Evolutionary conservation across 371 early-diverging fungal species (phyloP).

Genomic region (Syncephalastrum racemosum): DNA sequence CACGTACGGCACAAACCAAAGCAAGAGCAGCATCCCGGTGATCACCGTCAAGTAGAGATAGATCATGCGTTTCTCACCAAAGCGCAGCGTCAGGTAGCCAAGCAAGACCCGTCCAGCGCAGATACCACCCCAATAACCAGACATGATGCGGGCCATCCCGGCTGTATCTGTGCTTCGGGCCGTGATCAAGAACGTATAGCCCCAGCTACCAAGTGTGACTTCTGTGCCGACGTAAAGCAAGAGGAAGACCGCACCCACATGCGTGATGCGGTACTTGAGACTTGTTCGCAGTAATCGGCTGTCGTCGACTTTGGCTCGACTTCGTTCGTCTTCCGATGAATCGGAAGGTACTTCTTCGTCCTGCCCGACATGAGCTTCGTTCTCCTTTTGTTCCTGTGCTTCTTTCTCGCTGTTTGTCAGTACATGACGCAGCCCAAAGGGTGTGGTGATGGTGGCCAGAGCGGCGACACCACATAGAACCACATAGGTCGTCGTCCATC

Average conservation of each 20-base stretch:
- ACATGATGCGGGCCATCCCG: constrained; percentile 24
- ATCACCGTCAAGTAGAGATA: constrained; percentile 13
- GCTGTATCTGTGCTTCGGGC: constrained; percentile 19
- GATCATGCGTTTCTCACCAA: constrained; percentile 30
- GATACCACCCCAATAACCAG: constrained; percentile 31
- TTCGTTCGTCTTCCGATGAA: background rate
- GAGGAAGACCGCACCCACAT: constrained; percentile 20
- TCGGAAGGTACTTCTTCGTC: too few relatives aligned
- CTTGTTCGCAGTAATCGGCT: constrained; percentile 1
- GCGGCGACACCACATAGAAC: constrained; percentile 16
- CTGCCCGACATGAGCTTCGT: background rate
- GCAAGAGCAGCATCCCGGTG: constrained; percentile 14
- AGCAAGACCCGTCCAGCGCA: constrained; percentile 22
- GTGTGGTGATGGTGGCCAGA: constrained; percentile 3
- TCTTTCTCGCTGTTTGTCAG: background rate
- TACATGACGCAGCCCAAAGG: constrained; percentile 4
- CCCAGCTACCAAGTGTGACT: constrained; percentile 30
- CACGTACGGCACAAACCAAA: constrained; percentile 19
- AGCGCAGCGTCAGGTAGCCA: constrained; percentile 19
- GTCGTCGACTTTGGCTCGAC: background rate
- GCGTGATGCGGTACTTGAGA: constrained; percentile 14
- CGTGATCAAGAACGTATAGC: constrained; percentile 25
- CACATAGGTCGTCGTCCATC: constrained; percentile 18
- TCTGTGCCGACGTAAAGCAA: constrained; percentile 28
- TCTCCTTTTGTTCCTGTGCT: background rate